Conservation (phyloP, 2,329 filamentous ascomycete genomes). For the Rhynchosporium agropyri region DNA sequence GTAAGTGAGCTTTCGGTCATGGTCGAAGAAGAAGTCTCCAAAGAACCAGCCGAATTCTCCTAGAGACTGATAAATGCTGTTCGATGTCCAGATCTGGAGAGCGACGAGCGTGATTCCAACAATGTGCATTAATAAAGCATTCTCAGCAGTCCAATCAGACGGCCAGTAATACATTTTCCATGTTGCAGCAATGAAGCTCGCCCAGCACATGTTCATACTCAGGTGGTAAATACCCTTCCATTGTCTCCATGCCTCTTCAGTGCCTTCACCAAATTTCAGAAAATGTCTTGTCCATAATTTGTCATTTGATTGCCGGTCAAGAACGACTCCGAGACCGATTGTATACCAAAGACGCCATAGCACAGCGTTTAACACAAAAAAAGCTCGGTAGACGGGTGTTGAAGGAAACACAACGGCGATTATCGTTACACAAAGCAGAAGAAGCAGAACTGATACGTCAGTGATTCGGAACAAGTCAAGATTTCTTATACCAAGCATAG, state of each 20-base stretch:
- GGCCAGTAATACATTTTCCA: conserved; percentile 98
- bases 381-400: conserved; percentile 71
- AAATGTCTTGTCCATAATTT: conserved; percentile 98
- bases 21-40: conserved; percentile 97
- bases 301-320: conserved; percentile 82
- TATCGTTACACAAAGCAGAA: conserved; percentile 74
- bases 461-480: conserved; percentile 86
- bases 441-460: conserved; percentile 77
- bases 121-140: conserved; percentile 84
- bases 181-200: conserved; percentile 84
- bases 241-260: conserved; percentile 91
- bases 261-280: conserved; percentile 90
- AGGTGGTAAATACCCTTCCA: conserved; percentile 97
- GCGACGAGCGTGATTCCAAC: conserved; percentile 78
- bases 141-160: conserved; percentile 82
- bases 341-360: conserved; percentile 91
- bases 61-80: conserved; percentile 92
- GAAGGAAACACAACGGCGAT: conserved; percentile 77
- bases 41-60: conserved; percentile 99
- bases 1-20: conserved; percentile 86
- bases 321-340: conserved; percentile 80
- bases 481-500: conserved; percentile 80
- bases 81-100: conserved; percentile 88
- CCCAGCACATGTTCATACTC: conserved; percentile 86
- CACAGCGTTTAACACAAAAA: conserved; percentile 81